Conservation (phyloP, 1,139 yeast species). For the Sugiyamaella xylanicola region DNA sequence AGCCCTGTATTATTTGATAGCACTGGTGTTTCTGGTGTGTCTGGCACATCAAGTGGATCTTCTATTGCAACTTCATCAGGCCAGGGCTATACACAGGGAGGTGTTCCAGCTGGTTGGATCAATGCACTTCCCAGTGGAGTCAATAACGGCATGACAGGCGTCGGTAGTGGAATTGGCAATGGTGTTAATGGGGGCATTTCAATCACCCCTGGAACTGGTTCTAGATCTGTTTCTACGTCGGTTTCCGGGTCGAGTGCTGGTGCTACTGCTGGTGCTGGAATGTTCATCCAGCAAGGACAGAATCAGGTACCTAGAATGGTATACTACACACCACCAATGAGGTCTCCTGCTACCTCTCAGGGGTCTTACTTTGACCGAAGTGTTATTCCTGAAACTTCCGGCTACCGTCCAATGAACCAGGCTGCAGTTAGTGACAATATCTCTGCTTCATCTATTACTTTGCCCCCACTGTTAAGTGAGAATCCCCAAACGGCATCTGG, state of each 20-base stretch:
- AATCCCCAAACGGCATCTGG: not conserved
- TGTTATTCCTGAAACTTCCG: not conserved
- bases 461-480: not conserved
- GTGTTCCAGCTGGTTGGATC: not conserved
- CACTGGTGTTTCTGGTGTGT: not conserved
- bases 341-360: slow-evolving; percentile 15
- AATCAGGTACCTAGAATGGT: slow-evolving; percentile 1
- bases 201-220: not conserved
- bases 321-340: slow-evolving; percentile 13
- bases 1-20: slow-evolving; percentile 17
- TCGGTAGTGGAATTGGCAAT: too few relatives aligned
- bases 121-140: not conserved
- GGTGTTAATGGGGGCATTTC: not conserved
- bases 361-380: slow-evolving; percentile 13
- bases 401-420: slow-evolving; percentile 1
- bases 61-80: not conserved
- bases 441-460: slow-evolving; percentile 5
- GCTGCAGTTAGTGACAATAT: not conserved
- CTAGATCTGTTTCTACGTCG: not conserved
- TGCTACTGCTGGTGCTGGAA: slow-evolving; percentile 5
- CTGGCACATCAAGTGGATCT: not conserved
- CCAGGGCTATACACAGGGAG: too few relatives aligned
- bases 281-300: slow-evolving; percentile 21
- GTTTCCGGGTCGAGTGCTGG: not conserved
- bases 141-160: not conserved